Conservation (phyloP, 805 yeast genomes). For the Kuraishia molischiana region DNA sequence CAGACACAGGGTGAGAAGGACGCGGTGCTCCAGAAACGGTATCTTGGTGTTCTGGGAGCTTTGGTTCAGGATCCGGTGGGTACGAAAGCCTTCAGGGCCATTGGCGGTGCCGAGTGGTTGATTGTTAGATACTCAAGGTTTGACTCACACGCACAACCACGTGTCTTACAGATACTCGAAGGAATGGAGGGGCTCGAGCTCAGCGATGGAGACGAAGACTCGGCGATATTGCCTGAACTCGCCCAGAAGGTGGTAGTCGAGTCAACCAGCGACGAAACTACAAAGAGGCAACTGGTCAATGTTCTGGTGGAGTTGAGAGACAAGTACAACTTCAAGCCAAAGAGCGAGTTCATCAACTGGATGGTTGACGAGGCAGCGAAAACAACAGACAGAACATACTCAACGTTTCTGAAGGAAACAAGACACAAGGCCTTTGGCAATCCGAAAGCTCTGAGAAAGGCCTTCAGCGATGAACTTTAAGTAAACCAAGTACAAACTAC, state of each 20-base stretch:
- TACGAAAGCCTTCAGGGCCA: conserved; percentile 10
- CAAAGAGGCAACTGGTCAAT: too few relatives aligned
- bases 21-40: conserved; percentile 31
- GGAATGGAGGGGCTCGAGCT: conserved; percentile 25
- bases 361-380: conserved; percentile 33
- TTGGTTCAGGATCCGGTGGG: conserved; percentile 28
- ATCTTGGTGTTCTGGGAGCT: conserved; percentile 42
- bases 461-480: conserved; percentile 39
- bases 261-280: too few relatives aligned
- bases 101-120: conserved; percentile 13
- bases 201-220: too few relatives aligned
- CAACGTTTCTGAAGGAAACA: conserved; percentile 11
- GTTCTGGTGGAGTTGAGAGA: conserved; percentile 19
- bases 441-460: conserved; percentile 59
- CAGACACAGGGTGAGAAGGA: conserved; percentile 10
- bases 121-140: conserved; percentile 13
- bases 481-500: too few relatives aligned
- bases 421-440: conserved; percentile 55
- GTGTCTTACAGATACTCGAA: conserved; percentile 36
- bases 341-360: too few relatives aligned
- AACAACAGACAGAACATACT: conserved; percentile 14
- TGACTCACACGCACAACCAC: conserved; percentile 18
- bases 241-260: not conserved
- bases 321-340: too few relatives aligned
- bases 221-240: not conserved